Percentiles rank a stretch among this genome's conserved stretches.
Conservation (phyloP, 1,284 basidiomycete genomes). For the Cystobasidium slooffiae region DNA sequence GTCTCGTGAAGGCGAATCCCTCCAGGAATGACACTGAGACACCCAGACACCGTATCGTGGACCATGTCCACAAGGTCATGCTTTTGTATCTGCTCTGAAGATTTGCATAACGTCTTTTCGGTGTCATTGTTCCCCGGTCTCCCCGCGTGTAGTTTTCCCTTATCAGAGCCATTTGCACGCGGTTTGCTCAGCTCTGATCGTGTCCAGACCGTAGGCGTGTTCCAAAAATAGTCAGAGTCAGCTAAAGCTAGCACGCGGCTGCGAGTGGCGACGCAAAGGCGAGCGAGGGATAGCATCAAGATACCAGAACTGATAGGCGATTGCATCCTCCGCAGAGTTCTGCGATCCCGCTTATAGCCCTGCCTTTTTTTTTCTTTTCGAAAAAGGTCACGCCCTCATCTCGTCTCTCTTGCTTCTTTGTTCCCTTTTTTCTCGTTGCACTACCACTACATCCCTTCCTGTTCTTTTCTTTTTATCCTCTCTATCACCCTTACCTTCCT, state of each 20-base stretch:
- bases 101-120: no score
- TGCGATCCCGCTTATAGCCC: background rate
- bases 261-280: background rate
- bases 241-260: background rate
- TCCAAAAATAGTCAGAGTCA: background rate
- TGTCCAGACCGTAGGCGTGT: background rate
- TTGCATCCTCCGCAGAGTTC: background rate
- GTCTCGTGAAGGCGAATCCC: no score
- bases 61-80: no score
- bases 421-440: background rate
- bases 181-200: background rate
- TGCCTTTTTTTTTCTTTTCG: background rate
- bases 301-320: background rate
- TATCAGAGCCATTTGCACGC: background rate
- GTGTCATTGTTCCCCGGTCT: no score
- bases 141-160: constrained; percentile 5
- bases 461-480: constrained; percentile 4
- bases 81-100: no score
- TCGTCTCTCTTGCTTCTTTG: constrained; percentile 1
- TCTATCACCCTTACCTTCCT: background rate
- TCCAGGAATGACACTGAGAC: no score
- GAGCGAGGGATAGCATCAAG: background rate
- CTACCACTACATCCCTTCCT: constrained; percentile 10
- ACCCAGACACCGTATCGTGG: no score
- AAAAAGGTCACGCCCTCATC: background rate